Evolutionary conservation across 305 asterid species (phyloP), one percentile per base, ranked within the genome.

Genomic region (Stenogyne calaminthoides): DNA sequence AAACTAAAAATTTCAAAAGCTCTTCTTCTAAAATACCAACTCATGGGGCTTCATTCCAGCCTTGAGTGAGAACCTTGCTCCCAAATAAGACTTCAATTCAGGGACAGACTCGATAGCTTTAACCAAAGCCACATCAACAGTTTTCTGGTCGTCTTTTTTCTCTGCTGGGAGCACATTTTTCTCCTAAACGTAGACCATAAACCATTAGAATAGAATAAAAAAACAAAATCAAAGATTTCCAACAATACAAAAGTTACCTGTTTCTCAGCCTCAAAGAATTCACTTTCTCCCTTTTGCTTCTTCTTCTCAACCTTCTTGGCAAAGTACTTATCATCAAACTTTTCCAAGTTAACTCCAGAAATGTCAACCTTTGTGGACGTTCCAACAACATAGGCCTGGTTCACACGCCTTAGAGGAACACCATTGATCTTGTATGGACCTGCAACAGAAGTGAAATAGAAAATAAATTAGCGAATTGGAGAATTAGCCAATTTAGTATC

Each of bases 351-450:
- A 2, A 81, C 85, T 4, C 85, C 93, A 58, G 85, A 54, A 19
- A 84, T 60, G 54, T 85, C 87, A 0, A 82, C 80, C 75, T 85
- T 82, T 6, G 93, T 88, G 20, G 91, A 84, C 6, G 94, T 86
- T 15, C 83, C 89, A 64, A 90, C 77, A n/a, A 85, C 90, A 39
- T 86, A 90, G 20, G 89, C 77, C 74, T 88, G 95, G 81, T 90
- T 90, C 15, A 88, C 91, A 12, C 97, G 88, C 73, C 96, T 84
- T 16, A 90, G 56, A 47, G 96, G 96, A 18, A 90, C 97, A 51
- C 97, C 97, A 58, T 90, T 90, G 51, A 90, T 49, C 82, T 85
- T 88, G 84, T 80, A 90, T 1, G 96, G 96, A 14, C 96, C 89
- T 90, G 83, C 4, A 59, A 81, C 88, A 15, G 85, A 80, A 69